Conservation (phyloP, 257 asterid species). For the Linderniella brevidens region DNA sequence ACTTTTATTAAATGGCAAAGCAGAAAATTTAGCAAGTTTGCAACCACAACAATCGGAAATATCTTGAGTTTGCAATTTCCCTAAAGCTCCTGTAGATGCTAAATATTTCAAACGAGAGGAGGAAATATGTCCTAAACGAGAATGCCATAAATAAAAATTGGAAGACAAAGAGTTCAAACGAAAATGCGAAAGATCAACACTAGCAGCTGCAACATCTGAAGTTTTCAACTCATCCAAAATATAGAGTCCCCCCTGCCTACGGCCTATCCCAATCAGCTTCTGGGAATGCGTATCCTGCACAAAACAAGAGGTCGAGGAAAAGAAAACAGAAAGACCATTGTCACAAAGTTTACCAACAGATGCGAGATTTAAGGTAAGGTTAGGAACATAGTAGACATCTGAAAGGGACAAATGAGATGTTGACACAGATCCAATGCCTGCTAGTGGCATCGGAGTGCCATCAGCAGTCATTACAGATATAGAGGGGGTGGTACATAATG, state of each 20-base stretch:
- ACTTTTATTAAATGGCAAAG: conserved; percentile 2
- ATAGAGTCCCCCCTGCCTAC: too few species aligned
- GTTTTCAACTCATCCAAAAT: too few species aligned
- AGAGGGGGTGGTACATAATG: neutral
- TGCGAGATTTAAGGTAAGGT: neutral
- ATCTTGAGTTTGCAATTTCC: neutral
- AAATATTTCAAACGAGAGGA: too few species aligned
- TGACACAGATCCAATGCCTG: neutral
- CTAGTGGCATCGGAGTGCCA: conserved; percentile 1
- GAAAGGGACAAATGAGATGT: neutral
- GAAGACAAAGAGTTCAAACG: neutral
- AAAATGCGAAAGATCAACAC: conserved; percentile 2
- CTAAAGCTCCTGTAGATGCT: neutral
- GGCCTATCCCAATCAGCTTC: too few species aligned
- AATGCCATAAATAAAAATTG: conserved; percentile 2
- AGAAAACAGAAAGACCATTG: too few species aligned
- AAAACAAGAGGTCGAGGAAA: too few species aligned
- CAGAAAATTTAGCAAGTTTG: conserved; percentile 1
- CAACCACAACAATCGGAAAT: conserved; percentile 1
- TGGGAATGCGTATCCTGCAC: too few species aligned
- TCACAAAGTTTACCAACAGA: neutral
- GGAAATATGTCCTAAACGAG: neutral
- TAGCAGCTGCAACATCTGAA: neutral
- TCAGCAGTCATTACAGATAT: conserved; percentile 1
- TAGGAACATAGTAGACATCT: neutral